Conservation (phyloP, 495 filamentous ascomycete genomes). For the Xylaria castorea region DNA sequence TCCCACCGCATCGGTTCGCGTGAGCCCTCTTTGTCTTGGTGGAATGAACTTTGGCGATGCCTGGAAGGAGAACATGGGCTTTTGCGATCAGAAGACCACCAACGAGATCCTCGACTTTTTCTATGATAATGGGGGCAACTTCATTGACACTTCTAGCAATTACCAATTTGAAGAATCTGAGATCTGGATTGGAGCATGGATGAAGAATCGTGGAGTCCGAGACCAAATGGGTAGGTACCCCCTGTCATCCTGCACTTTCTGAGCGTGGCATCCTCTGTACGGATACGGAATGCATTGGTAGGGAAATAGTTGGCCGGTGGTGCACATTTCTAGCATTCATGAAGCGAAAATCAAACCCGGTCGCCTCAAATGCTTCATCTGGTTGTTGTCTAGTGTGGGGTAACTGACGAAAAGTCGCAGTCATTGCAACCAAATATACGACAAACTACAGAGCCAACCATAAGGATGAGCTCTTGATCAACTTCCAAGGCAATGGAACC, state of each 20-base stretch:
- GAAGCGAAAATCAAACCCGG: neutral
- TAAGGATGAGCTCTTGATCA: conserved; percentile 59
- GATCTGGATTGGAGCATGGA: conserved; percentile 79
- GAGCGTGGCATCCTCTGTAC: neutral
- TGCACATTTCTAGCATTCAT: neutral
- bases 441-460: conserved; percentile 46
- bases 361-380: neutral
- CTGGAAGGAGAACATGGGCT: conserved; percentile 62
- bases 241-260: neutral
- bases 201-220: conserved; percentile 54
- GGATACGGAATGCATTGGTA: neutral
- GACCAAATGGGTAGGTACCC: conserved; percentile 47
- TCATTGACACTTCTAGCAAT: conserved; percentile 76
- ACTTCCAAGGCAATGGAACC: conserved; percentile 62
- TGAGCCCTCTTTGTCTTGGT: conserved; percentile 68
- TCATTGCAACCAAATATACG: conserved; percentile 77
- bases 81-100: conserved; percentile 65
- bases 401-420: conserved; percentile 35
- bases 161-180: conserved; percentile 77
- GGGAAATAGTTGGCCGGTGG: neutral
- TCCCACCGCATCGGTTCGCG: conserved; percentile 62
- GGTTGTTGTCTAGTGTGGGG: neutral
- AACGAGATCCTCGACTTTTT: conserved; percentile 72
- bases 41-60: conserved; percentile 68
- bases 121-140: conserved; percentile 72